These are phyloP conservation scores for Salix koriyanagi DNA, from an alignment of 345 rosid genomes.

Conservation along the genomic window DNA sequence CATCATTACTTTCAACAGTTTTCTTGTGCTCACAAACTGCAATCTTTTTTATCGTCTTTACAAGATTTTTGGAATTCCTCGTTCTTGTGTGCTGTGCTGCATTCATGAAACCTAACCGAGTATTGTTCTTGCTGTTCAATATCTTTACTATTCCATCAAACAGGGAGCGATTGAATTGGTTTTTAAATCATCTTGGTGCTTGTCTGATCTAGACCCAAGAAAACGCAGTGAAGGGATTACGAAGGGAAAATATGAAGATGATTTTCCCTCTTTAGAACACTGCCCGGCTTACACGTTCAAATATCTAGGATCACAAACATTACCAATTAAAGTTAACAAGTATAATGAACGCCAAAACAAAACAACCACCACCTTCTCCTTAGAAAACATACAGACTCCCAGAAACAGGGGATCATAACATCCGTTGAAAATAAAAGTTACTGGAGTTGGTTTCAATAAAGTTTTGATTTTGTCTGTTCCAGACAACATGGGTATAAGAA, in stretches of 20 bases:
- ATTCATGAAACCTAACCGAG: slow-evolving; percentile 25
- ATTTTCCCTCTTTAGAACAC: slow-evolving; percentile 38
- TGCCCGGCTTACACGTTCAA: slow-evolving; percentile 60
- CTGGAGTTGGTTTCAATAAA: not conserved
- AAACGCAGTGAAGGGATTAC: slow-evolving; percentile 27
- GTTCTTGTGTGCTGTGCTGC: slow-evolving; percentile 1
- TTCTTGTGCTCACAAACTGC: not conserved
- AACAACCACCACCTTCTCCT: not conserved
- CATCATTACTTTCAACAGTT: not conserved
- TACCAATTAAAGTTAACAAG: slow-evolving; percentile 3
- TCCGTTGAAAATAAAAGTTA: not conserved
- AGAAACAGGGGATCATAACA: not conserved
- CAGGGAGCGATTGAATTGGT: slow-evolving; percentile 42
- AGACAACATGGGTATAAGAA: not conserved
- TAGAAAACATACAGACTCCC: not conserved
- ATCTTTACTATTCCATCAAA: slow-evolving; percentile 37
- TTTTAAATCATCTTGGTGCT: slow-evolving; percentile 33
- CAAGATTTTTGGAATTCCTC: slow-evolving; percentile 13
- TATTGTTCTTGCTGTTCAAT: slow-evolving; percentile 26
- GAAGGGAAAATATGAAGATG: slow-evolving; percentile 48
- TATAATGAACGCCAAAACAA: not conserved
- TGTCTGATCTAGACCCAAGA: slow-evolving; percentile 37
- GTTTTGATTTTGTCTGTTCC: not conserved
- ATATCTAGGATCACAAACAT: slow-evolving; percentile 24
- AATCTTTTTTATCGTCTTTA: slow-evolving; percentile 9